A percentile compares a stretch with the other conserved stretches of the same genome.
phyloP scores from a whole-genome alignment of 139 green algal species.

The Astrephomene gubernaculifera region DNA sequence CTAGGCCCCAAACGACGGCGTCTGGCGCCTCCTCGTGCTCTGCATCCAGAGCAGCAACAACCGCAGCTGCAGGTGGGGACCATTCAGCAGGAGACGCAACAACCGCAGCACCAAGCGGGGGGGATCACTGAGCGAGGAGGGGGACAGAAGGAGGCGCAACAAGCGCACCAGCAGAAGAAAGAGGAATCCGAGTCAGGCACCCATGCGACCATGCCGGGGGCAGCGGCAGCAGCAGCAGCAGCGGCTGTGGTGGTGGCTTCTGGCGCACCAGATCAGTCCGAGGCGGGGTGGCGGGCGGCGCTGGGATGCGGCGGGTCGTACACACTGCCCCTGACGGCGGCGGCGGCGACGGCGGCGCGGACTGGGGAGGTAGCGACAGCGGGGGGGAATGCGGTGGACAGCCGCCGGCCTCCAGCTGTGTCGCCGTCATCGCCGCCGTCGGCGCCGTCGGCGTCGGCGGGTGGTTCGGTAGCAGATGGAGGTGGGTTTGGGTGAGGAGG shows the following conservation, averaged over 20 bases:
- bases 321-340: slow-evolving; percentile 12
- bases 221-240: neutral
- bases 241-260: neutral
- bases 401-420: neutral
- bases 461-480: neutral
- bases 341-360: slow-evolving; percentile 14
- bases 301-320: neutral
- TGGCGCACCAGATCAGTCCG: slow-evolving; percentile 1
- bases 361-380: neutral
- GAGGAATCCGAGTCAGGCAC: too few relatives aligned
- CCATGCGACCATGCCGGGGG: neutral
- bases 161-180: neutral
- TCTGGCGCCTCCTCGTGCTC: neutral
- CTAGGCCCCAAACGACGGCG: slow-evolving; percentile 25
- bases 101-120: too few relatives aligned
- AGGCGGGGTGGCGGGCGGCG: slow-evolving; percentile 20
- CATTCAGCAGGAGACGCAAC: neutral
- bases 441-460: neutral
- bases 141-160: neutral
- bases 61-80: neutral
- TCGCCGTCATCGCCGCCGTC: neutral
- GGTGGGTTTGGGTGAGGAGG: neutral
- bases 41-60: neutral
- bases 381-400: neutral
- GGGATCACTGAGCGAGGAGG: too few relatives aligned